Evolutionary conservation across 2,329 filamentous ascomycete genomes (phyloP).

Genomic region (Ceratocystis diversiconidia): DNA sequence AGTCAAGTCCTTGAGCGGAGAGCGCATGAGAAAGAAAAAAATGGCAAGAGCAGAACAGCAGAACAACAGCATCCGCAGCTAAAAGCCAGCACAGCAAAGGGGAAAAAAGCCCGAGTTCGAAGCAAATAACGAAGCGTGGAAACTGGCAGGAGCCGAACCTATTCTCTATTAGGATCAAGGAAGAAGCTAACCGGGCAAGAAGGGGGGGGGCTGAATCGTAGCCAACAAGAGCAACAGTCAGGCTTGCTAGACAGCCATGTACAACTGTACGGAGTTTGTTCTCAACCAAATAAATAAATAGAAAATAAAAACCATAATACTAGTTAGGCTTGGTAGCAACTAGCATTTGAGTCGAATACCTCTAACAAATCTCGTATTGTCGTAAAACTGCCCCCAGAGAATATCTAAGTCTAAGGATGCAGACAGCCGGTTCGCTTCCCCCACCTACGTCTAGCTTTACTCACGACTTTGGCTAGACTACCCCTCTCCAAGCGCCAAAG

Average conservation of each 20-base stretch:
- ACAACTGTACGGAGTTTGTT: not conserved
- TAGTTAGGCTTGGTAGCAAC: too few relatives aligned
- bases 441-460: not conserved
- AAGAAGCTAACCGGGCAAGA: not conserved
- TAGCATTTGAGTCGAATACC: too few relatives aligned
- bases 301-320: too few relatives aligned
- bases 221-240: not conserved
- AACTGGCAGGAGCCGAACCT: not conserved
- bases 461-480: too few relatives aligned
- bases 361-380: not conserved
- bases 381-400: not conserved
- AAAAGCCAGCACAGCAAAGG: not conserved
- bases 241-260: not conserved
- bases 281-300: too few relatives aligned
- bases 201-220: not conserved
- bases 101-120: not conserved
- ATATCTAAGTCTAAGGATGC: not conserved
- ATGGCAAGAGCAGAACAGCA: not conserved
- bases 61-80: not conserved
- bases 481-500: too few relatives aligned
- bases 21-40: not conserved
- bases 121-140: not conserved
- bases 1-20: conserved; percentile 1
- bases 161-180: not conserved
- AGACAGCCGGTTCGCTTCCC: not conserved